A percentile compares a stretch with the other conserved stretches of the same genome.
phyloP scores from a whole-genome alignment of 2,329 filamentous ascomycete genomes.

The Grosmannia huntii region DNA sequence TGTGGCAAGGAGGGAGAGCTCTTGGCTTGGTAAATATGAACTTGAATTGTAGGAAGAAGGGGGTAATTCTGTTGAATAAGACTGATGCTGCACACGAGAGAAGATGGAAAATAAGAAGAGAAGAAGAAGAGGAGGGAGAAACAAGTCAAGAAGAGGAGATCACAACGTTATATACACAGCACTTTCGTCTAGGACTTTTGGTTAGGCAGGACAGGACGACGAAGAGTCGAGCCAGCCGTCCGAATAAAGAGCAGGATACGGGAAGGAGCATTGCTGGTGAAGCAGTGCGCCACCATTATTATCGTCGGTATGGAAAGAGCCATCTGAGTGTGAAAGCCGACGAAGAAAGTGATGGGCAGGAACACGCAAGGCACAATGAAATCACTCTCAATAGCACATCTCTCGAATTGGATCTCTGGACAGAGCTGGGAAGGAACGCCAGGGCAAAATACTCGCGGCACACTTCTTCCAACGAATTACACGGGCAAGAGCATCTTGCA shows the following conservation, averaged over 20 bases:
- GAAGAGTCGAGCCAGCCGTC: not conserved
- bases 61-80: slow-evolving; percentile 7
- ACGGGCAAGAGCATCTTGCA: not conserved
- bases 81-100: slow-evolving; percentile 1
- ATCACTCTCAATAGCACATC: not conserved
- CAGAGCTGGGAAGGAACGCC: not conserved
- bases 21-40: not conserved
- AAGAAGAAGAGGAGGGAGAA: not conserved
- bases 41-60: not conserved
- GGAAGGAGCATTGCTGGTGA: not conserved
- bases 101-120: not conserved
- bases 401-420: not conserved
- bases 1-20: not conserved
- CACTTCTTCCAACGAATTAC: not conserved
- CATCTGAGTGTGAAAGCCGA: not conserved
- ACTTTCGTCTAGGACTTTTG: not conserved
- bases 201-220: not conserved
- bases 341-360: not conserved
- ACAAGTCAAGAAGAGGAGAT: not conserved
- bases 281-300: not conserved
- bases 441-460: not conserved
- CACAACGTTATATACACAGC: not conserved
- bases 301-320: not conserved
- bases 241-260: not conserved
- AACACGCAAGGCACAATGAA: not conserved